Evolutionary conservation across 352 stramenopile genomes (phyloP).

Genomic region (Elongisporangium undulatum): DNA sequence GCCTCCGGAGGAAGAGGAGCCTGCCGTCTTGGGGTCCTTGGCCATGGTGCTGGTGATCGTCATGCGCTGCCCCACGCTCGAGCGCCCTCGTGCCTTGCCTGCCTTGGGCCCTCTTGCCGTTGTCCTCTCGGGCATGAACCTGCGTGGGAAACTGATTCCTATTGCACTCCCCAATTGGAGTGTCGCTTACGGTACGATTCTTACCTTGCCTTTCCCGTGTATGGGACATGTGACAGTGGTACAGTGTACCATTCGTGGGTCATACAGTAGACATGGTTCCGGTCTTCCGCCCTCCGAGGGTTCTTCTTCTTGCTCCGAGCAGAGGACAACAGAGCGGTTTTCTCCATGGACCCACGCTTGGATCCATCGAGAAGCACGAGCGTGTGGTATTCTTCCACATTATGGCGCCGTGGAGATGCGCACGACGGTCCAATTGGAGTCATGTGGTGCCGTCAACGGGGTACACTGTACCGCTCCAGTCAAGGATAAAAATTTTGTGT

Average conservation of each 20-base stretch:
- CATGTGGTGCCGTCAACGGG: background rate
- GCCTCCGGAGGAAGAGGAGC: background rate
- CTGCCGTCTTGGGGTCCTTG: background rate
- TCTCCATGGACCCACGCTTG: background rate
- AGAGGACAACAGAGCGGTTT: no score
- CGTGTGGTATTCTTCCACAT: background rate
- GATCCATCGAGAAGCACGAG: background rate
- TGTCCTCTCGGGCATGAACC: background rate
- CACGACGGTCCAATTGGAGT: background rate
- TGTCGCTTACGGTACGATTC: background rate
- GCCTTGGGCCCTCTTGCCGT: slow-evolving; percentile 1
- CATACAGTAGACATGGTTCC: background rate
- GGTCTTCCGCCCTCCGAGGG: background rate
- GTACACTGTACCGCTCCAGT: background rate
- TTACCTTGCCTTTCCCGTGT: background rate
- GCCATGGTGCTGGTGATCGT: background rate
- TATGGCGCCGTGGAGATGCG: background rate
- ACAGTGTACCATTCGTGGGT: background rate
- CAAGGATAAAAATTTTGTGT: background rate
- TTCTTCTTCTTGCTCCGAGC: no score
- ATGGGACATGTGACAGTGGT: background rate
- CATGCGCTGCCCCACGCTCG: background rate
- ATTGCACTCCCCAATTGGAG: background rate
- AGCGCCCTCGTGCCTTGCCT: background rate
- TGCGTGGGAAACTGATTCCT: background rate